Percentiles rank a stretch among this genome's conserved stretches.
These are phyloP conservation scores for Aspergillus niger DNA, from an alignment of 2,329 filamentous ascomycete genomes.

Conservation along the genomic window DNA sequence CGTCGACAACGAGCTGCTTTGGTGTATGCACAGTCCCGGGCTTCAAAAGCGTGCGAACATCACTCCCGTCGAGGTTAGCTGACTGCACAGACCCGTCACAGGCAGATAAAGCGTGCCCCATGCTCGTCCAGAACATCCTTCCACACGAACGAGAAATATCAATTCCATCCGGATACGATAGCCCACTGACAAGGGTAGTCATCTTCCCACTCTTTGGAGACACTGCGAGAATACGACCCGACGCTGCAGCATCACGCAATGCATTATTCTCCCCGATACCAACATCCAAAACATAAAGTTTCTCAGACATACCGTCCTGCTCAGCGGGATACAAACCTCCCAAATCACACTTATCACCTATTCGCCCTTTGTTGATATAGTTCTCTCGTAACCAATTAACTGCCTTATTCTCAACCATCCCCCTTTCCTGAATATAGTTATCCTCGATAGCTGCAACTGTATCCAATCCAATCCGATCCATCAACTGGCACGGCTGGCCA, in stretches of 20 bases:
- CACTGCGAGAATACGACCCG: constrained; percentile 12
- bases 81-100: constrained; percentile 49
- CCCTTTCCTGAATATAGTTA: constrained; percentile 54
- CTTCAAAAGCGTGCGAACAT: constrained; percentile 47
- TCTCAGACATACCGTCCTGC: background rate
- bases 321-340: constrained; percentile 45
- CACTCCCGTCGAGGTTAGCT: constrained; percentile 52
- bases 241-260: constrained; percentile 15
- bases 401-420: constrained; percentile 38
- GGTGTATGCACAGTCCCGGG: constrained; percentile 53
- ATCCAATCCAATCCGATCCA: constrained; percentile 57
- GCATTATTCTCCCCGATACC: constrained; percentile 25
- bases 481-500: constrained; percentile 38
- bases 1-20: constrained; percentile 44
- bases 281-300: constrained; percentile 27
- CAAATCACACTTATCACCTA: constrained; percentile 41
- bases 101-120: constrained; percentile 43
- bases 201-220: constrained; percentile 21
- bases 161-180: constrained; percentile 50
- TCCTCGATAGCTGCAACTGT: constrained; percentile 57
- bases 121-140: constrained; percentile 55
- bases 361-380: constrained; percentile 51
- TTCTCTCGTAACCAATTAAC: constrained; percentile 50
- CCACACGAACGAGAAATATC: constrained; percentile 36
- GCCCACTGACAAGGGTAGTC: constrained; percentile 17